Evolutionary conservation across 2,329 filamentous ascomycete genomes (phyloP).

Genomic region (Colletotrichum nymphaeae): DNA sequence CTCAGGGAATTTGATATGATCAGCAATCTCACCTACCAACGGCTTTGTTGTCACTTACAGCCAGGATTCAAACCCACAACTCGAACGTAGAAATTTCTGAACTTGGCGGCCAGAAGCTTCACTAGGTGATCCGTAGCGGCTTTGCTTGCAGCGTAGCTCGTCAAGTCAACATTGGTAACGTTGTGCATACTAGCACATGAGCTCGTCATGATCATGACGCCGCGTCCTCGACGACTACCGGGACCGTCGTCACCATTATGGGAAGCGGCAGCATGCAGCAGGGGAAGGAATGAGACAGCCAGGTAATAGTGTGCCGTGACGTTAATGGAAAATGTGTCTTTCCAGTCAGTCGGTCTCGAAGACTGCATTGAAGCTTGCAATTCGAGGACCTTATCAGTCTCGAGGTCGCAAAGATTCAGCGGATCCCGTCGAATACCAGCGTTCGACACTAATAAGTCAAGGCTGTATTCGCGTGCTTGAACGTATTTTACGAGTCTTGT

Average conservation of each 20-base stretch:
- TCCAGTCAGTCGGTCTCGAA: slow-evolving; percentile 54
- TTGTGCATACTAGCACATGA: slow-evolving; percentile 65
- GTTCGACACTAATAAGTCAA: slow-evolving; percentile 3
- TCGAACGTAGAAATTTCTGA: slow-evolving; percentile 47
- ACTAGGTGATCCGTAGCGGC: slow-evolving; percentile 64
- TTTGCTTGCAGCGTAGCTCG: slow-evolving; percentile 62
- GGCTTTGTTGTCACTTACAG: slow-evolving; percentile 39
- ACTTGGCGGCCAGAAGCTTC: slow-evolving; percentile 59
- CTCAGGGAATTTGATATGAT: slow-evolving; percentile 5
- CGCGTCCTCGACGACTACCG: slow-evolving; percentile 49
- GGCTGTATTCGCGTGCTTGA: background rate
- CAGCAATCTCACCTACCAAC: background rate
- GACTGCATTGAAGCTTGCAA: slow-evolving; percentile 61
- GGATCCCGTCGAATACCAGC: slow-evolving; percentile 39
- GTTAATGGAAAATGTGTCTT: slow-evolving; percentile 58
- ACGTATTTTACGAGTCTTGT: background rate
- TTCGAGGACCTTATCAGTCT: slow-evolving; percentile 52
- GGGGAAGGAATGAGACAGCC: slow-evolving; percentile 56
- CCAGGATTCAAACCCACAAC: slow-evolving; percentile 48
- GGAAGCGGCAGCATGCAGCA: slow-evolving; percentile 53
- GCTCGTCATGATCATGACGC: slow-evolving; percentile 60
- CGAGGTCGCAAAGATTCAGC: slow-evolving; percentile 53
- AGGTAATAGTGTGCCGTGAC: slow-evolving; percentile 62
- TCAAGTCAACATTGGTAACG: slow-evolving; percentile 62
- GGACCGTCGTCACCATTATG: slow-evolving; percentile 44